Conservation (phyloP, 2,329 filamentous ascomycete species). For the Phyllosticta citriasiana region DNA sequence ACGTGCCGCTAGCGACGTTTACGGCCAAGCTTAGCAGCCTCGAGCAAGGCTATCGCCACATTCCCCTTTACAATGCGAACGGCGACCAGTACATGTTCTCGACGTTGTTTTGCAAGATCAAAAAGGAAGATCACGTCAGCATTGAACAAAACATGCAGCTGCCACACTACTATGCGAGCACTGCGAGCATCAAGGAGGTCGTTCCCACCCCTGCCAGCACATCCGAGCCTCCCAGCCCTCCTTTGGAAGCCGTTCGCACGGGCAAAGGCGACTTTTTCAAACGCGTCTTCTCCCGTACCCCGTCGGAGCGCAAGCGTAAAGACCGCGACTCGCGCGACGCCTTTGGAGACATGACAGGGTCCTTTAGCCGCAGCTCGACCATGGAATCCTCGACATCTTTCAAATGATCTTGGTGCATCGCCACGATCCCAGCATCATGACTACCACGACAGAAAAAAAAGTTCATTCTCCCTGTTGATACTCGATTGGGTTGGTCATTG, state of each 20-base stretch:
- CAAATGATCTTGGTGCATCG: background rate
- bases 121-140: slow-evolving; percentile 45
- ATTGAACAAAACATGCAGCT: slow-evolving; percentile 20
- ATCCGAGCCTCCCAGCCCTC: slow-evolving; percentile 20
- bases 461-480: slow-evolving; percentile 5
- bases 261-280: slow-evolving; percentile 27
- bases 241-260: slow-evolving; percentile 19
- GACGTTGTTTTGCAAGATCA: slow-evolving; percentile 83
- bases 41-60: slow-evolving; percentile 83
- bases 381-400: slow-evolving; percentile 16
- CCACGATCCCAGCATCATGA: background rate
- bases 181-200: slow-evolving; percentile 12
- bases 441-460: slow-evolving; percentile 4
- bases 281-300: slow-evolving; percentile 33
- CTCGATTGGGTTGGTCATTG: background rate
- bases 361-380: slow-evolving; percentile 27
- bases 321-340: slow-evolving; percentile 26
- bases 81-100: slow-evolving; percentile 94
- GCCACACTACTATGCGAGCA: slow-evolving; percentile 5
- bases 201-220: slow-evolving; percentile 17
- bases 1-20: slow-evolving; percentile 67
- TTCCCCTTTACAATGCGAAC: slow-evolving; percentile 78
- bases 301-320: slow-evolving; percentile 32
- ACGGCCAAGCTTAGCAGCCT: slow-evolving; percentile 86
- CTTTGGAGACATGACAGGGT: slow-evolving; percentile 12